Evolutionary conservation across 2,329 filamentous ascomycete species (phyloP).

Genomic region (Verticillium isaacii): DNA sequence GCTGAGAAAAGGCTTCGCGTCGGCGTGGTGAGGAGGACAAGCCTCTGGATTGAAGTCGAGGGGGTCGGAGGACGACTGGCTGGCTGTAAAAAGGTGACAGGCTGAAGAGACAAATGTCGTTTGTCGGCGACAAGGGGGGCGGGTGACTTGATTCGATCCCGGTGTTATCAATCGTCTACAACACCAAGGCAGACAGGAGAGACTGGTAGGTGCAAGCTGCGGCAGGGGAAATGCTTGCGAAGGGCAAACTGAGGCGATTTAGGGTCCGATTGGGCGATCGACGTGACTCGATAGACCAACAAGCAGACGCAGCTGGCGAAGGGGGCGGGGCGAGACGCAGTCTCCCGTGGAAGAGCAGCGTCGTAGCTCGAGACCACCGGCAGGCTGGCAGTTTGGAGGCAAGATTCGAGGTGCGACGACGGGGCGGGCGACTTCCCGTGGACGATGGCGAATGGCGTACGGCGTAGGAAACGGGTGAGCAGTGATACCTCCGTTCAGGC

Average conservation of each 20-base stretch:
- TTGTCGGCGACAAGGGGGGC: not conserved
- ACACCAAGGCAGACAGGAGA: not conserved
- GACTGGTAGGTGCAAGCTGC: not conserved
- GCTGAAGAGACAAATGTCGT: slow-evolving; percentile 1
- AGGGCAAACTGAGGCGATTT: not conserved
- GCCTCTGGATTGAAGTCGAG: slow-evolving; percentile 8
- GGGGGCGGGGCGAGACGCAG: not conserved
- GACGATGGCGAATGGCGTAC: slow-evolving; percentile 3
- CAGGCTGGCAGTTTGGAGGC: not conserved
- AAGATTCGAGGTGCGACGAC: not conserved
- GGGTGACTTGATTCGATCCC: not conserved
- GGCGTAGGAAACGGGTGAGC: slow-evolving; percentile 1
- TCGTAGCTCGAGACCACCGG: not conserved
- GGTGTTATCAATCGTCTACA: not conserved
- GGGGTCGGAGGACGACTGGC: not conserved
- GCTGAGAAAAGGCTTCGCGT: slow-evolving; percentile 5
- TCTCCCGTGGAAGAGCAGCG: not conserved
- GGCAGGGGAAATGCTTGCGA: not conserved
- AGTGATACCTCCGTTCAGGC: not conserved
- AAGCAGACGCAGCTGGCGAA: not conserved
- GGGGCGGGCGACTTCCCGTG: not conserved
- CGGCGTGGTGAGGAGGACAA: not conserved
- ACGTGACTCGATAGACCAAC: not conserved
- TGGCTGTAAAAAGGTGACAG: not conserved
- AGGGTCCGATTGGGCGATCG: not conserved